These are phyloP conservation scores for Glutinoglossum americanum DNA, from an alignment of 495 filamentous ascomycete genomes.

Conservation along the genomic window DNA sequence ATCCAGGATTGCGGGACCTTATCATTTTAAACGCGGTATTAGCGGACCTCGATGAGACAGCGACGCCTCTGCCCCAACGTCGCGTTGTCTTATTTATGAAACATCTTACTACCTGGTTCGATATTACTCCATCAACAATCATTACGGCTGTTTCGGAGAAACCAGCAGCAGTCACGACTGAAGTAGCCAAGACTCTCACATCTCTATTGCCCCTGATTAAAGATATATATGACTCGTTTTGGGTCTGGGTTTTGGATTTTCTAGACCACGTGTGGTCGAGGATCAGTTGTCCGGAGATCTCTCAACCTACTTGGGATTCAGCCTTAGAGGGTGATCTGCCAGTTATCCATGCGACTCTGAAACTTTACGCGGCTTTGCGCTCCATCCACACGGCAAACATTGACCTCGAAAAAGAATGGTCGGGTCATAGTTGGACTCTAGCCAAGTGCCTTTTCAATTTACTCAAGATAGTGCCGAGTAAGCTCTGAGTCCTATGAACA, in stretches of 20 bases:
- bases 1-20: conserved; percentile 28
- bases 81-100: conserved; percentile 65
- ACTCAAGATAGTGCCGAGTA: conserved; percentile 21
- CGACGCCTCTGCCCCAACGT: conserved; percentile 44
- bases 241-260: conserved; percentile 1
- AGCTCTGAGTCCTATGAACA: neutral
- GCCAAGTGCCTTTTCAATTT: conserved; percentile 38
- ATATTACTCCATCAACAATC: conserved; percentile 7
- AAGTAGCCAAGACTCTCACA: conserved; percentile 38
- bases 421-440: conserved; percentile 24
- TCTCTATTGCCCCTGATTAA: conserved; percentile 46
- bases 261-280: conserved; percentile 25
- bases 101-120: conserved; percentile 48
- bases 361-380: conserved; percentile 40
- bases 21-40: conserved; percentile 37
- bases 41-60: conserved; percentile 26
- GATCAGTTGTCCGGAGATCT: conserved; percentile 15
- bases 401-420: conserved; percentile 58
- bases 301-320: conserved; percentile 3
- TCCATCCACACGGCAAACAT: conserved; percentile 40
- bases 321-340: conserved; percentile 28
- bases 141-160: neutral
- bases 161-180: conserved; percentile 25
- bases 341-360: conserved; percentile 44
- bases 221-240: conserved; percentile 39